Conservation (phyloP, 345 rosid genomes). For the Bretschneidera sinensis region DNA sequence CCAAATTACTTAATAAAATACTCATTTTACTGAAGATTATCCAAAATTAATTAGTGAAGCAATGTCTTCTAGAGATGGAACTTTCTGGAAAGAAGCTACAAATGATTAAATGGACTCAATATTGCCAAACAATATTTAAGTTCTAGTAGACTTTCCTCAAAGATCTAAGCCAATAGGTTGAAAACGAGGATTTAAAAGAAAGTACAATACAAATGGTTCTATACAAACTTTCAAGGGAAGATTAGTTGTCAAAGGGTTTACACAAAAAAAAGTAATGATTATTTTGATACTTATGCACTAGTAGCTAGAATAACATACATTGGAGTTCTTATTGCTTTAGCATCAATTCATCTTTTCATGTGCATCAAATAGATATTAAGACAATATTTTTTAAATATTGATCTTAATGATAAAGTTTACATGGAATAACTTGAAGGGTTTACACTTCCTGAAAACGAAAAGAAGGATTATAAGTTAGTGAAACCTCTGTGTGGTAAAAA, state of each 20-base stretch:
- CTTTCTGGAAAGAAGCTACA: background rate
- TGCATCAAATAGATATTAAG: too few relatives aligned
- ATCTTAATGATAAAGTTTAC: too few relatives aligned
- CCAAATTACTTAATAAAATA: background rate
- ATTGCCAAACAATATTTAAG: background rate
- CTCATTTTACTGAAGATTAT: background rate
- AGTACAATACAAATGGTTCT: background rate
- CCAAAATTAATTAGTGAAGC: background rate
- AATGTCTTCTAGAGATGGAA: background rate
- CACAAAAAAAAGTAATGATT: background rate
- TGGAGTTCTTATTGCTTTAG: too few relatives aligned
- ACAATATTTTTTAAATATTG: too few relatives aligned
- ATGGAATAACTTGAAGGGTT: too few relatives aligned
- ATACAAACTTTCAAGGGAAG: background rate
- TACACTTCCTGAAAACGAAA: too few relatives aligned
- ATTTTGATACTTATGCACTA: background rate
- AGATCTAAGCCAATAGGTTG: background rate
- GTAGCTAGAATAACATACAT: too few relatives aligned
- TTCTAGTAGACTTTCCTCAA: background rate
- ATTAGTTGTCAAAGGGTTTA: constrained; percentile 1
- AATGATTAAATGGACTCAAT: background rate
- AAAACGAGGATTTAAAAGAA: background rate
- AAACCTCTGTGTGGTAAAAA: too few relatives aligned
- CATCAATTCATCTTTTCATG: too few relatives aligned
- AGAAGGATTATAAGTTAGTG: too few relatives aligned